Evolutionary conservation across 169 alveolate species (phyloP).

Genomic region (Besnoitia besnoiti): DNA sequence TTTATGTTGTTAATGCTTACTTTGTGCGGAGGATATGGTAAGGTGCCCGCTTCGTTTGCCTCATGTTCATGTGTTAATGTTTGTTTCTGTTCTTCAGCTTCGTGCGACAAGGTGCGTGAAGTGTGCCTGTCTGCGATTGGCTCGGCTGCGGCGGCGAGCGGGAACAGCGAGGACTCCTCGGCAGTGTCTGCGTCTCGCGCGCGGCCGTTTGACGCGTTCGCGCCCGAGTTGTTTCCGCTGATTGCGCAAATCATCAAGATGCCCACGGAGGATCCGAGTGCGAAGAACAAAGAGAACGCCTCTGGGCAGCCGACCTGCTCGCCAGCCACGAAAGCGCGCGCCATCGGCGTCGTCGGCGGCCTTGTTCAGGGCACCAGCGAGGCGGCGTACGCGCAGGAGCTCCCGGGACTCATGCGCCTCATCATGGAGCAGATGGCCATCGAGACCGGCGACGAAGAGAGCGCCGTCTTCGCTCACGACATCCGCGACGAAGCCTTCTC

Average conservation of each 20-base stretch:
- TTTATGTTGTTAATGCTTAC: too few species aligned
- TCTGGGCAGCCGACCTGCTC: constrained; percentile 7
- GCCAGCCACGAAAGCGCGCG: constrained; percentile 47
- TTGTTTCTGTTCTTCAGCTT: constrained; percentile 30
- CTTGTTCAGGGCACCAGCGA: constrained; percentile 15
- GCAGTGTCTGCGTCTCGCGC: background rate
- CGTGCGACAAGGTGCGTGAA: constrained; percentile 43
- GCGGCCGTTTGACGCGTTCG: constrained; percentile 50
- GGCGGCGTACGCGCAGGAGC: constrained; percentile 23
- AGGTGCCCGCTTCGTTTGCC: too few species aligned
- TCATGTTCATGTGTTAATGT: too few species aligned
- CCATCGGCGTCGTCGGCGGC: constrained; percentile 52
- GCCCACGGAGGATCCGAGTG: background rate
- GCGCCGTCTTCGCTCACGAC: constrained; percentile 1
- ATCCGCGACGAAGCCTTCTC: constrained; percentile 48
- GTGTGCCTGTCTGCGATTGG: constrained; percentile 43
- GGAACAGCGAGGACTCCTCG: background rate
- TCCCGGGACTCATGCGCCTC: constrained; percentile 1
- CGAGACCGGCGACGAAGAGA: background rate
- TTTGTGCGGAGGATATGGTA: too few species aligned
- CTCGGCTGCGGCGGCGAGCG: constrained; percentile 57
- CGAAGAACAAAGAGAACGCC: background rate
- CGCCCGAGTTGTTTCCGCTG: constrained; percentile 25
- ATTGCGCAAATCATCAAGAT: constrained; percentile 8
- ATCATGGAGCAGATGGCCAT: constrained; percentile 31